Evolutionary conservation across 2,329 filamentous ascomycete genomes (phyloP), one percentile per base, ranked within the genome.

Genomic region (Fusarium phyllophilum): DNA sequence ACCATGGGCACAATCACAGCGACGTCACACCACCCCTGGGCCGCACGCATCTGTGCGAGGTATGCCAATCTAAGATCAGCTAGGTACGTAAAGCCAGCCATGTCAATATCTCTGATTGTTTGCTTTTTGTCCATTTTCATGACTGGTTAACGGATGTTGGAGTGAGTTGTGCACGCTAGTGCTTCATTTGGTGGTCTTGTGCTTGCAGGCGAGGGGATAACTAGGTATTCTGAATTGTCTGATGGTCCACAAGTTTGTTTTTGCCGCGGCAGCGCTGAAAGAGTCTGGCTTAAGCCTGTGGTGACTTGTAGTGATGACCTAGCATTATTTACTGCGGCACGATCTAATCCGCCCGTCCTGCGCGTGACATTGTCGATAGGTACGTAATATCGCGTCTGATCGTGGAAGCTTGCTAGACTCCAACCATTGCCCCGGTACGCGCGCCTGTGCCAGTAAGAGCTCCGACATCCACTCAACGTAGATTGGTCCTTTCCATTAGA

Each of bases 341-440:
- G 71, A 76, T 78, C 65, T 68, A 62, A 67, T 65, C 55, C 65
- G 62, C 59, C 67, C 54, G 60, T 51, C 62, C 64, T 57, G 67
- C 69, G 73, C 62, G 71, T 76, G 73, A 77, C 76, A 75, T 70
- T 61, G 52, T 63, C 49, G 46, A 62, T 52, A 75, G 64, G 71
- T 73, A 72, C 62, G 75, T 71, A 74, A 75, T 74, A 63, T 66
- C 70, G 72, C 61, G 67, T 59, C 63, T 70, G 68, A 73, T 78
- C 70, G 62, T 59, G 66, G 76, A 72, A 68, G 71, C 68, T 69
- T 75, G 56, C 63, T 69, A 69, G 62, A 57, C 62, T 72, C 73
- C 69, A 66, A 78, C 76, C 76, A 69, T 57, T 73, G 73, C 64
- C 67, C 75, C 69, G 76, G 76, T 78, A 78, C 69, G 48, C 61